Conservation (phyloP, 2,329 filamentous ascomycete genomes). For the Cordyceps farinosa region DNA sequence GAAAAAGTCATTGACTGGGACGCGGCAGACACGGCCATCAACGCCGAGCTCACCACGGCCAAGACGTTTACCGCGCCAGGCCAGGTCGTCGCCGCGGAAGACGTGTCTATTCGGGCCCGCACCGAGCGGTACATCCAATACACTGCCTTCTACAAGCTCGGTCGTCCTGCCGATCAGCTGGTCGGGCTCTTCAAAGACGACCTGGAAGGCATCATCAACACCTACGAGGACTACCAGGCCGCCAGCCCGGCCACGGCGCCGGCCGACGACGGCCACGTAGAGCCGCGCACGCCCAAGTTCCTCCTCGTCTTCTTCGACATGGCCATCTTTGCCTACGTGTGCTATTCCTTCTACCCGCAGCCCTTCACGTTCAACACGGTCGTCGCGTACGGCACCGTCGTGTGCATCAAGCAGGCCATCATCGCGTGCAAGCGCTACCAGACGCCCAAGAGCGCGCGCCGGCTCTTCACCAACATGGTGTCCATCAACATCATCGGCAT, state of each 20-base stretch:
- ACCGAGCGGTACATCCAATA: slow-evolving; percentile 23
- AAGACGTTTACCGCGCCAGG: slow-evolving; percentile 8
- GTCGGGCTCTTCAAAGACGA: slow-evolving; percentile 23
- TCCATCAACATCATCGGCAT: slow-evolving; percentile 23
- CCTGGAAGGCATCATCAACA: slow-evolving; percentile 22
- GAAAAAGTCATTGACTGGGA: slow-evolving; percentile 19
- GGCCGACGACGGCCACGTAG: slow-evolving; percentile 19
- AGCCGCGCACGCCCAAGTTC: slow-evolving; percentile 22
- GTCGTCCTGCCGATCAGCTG: slow-evolving; percentile 23
- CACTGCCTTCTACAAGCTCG: slow-evolving; percentile 20
- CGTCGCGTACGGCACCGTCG: slow-evolving; percentile 23
- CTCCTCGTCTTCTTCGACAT: slow-evolving; percentile 22
- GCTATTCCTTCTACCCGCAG: slow-evolving; percentile 24
- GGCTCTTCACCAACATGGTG: slow-evolving; percentile 24
- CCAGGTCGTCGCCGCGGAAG: slow-evolving; percentile 5
- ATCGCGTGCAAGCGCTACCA: slow-evolving; percentile 24
- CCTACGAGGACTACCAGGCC: slow-evolving; percentile 21
- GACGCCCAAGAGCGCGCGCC: slow-evolving; percentile 21
- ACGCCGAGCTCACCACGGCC: slow-evolving; percentile 17
- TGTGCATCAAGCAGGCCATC: slow-evolving; percentile 23
- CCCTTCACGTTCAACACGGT: slow-evolving; percentile 25
- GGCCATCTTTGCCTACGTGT: slow-evolving; percentile 23
- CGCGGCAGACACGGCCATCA: slow-evolving; percentile 17
- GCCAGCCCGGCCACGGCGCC: neutral
- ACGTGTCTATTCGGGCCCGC: slow-evolving; percentile 20